phyloP scores from a whole-genome alignment of 2,329 filamentous ascomycete species.

The Apiospora arundinis region DNA sequence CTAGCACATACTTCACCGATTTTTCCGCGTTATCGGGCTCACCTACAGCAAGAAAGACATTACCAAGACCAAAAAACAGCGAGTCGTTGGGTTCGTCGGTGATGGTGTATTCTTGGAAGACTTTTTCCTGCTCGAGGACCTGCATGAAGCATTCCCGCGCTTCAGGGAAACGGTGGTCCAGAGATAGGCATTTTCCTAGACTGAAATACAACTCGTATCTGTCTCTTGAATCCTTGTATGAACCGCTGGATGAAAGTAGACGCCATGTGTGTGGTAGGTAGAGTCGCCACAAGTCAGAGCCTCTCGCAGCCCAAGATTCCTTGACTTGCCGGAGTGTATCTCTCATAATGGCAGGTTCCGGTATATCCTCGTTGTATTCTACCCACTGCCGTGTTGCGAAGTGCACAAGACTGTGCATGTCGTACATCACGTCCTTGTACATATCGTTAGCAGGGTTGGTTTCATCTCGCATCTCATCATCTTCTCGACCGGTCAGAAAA shows the following conservation, averaged over 20 bases:
- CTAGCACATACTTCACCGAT: neutral
- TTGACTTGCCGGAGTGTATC: constrained; percentile 18
- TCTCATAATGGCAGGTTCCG: constrained; percentile 14
- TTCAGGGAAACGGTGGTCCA: constrained; percentile 31
- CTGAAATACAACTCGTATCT: constrained; percentile 29
- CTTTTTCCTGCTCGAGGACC: neutral
- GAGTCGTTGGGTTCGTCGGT: neutral
- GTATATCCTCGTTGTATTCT: constrained; percentile 19
- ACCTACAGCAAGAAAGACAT: neutral
- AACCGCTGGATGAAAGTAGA: constrained; percentile 30
- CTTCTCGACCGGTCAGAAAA: constrained; percentile 38
- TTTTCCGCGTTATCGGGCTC: neutral
- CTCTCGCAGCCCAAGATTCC: constrained; percentile 22
- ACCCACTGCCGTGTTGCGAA: constrained; percentile 39
- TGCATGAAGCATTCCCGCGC: constrained; percentile 26
- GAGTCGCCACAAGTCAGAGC: constrained; percentile 32
- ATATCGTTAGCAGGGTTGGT: neutral
- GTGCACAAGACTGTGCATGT: constrained; percentile 48
- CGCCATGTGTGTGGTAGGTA: constrained; percentile 39
- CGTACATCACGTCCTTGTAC: constrained; percentile 29
- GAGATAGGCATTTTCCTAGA: constrained; percentile 33
- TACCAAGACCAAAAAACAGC: neutral
- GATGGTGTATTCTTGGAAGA: neutral
- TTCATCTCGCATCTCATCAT: neutral
- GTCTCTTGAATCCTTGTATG: constrained; percentile 22